Conservation (phyloP, 371 early-diverging fungal genomes). For the Coemansia sp. region DNA sequence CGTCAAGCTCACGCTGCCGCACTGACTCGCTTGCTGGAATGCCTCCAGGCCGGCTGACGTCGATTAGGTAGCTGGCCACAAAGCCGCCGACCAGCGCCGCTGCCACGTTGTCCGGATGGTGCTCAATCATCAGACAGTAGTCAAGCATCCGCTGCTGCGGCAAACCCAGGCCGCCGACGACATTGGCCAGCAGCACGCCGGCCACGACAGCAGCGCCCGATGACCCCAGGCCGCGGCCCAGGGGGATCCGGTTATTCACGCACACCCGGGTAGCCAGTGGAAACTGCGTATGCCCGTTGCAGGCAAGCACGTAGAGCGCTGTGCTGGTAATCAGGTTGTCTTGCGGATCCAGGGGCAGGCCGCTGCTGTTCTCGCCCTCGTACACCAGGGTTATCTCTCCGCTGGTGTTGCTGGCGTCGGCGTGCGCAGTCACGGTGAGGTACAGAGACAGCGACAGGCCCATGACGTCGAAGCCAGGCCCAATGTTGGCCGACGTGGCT, state of each 20-base stretch:
- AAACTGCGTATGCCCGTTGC: slow-evolving; percentile 59
- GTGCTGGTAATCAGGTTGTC: slow-evolving; percentile 90
- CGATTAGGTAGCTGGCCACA: slow-evolving; percentile 77
- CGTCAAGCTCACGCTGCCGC: slow-evolving; percentile 44
- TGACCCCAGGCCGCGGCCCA: slow-evolving; percentile 95
- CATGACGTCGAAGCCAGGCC: slow-evolving; percentile 95
- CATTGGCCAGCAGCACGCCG: slow-evolving; percentile 84
- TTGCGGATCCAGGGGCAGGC: slow-evolving; percentile 73
- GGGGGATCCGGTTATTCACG: slow-evolving; percentile 88
- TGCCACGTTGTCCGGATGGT: slow-evolving; percentile 96
- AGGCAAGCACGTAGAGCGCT: slow-evolving; percentile 78
- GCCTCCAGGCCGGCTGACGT: slow-evolving; percentile 50
- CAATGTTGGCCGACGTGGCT: slow-evolving; percentile 93
- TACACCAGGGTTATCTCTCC: slow-evolving; percentile 57
- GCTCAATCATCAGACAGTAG: slow-evolving; percentile 84
- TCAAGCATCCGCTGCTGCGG: slow-evolving; percentile 76
- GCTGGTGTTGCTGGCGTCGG: slow-evolving; percentile 2
- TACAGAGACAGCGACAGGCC: slow-evolving; percentile 87
- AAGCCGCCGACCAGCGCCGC: slow-evolving; percentile 94
- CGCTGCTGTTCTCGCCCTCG: slow-evolving; percentile 74
- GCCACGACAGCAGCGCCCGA: slow-evolving; percentile 96
- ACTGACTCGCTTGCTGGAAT: slow-evolving; percentile 53
- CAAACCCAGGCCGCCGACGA: slow-evolving; percentile 67
- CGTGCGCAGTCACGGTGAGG: slow-evolving; percentile 66
- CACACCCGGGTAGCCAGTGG: slow-evolving; percentile 62